Evolutionary conservation across 139 green algal genomes (phyloP), one percentile per base, ranked within the genome.

Genomic region (Desmodesmus armatus): DNA sequence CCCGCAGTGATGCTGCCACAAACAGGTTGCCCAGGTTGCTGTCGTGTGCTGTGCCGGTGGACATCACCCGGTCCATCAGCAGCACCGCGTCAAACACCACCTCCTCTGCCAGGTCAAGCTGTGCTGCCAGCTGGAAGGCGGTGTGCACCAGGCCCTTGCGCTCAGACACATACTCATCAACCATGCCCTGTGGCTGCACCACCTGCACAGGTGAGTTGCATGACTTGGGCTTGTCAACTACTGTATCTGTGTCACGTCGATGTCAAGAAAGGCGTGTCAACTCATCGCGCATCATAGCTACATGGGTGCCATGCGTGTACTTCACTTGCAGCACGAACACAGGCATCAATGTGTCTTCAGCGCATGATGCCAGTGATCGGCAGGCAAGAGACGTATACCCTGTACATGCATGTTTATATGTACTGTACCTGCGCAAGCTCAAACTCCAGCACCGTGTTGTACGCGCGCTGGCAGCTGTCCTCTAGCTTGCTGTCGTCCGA

Each of bases 161-260:
- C 60, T 77, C 55, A 4, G 73, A 53, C 78, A 97, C 44, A 74
- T 93, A 94, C 51, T 67, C 73, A 29, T 87, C 78, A 31, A 90
- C 88, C 94, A 97, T 97, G 74, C 92, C 92, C 55, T 93, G 86
- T n/a, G 94, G 84, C 58, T 88, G 82, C 51, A 94, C 78, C 70
- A 88, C 88, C 85, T 94, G 90, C 19, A 74, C 89, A n/a, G n/a
- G n/a, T n/a, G n/a, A n/a, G n/a, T n/a, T n/a, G n/a, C n/a, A n/a
- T n/a, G n/a, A n/a, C n/a, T n/a, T n/a, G n/a, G n/a, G n/a, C n/a
- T n/a, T n/a, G n/a, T n/a, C n/a, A n/a, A n/a, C n/a, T n/a, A n/a
- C n/a, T n/a, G n/a, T n/a, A n/a, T n/a, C n/a, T n/a, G n/a, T n/a
- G n/a, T n/a, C n/a, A n/a, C n/a, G n/a, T n/a, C n/a, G n/a, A n/a